Base-by-base conservation (phyloP, 2,329 filamentous ascomycete species). In the Juglanconis sp. region DNA sequence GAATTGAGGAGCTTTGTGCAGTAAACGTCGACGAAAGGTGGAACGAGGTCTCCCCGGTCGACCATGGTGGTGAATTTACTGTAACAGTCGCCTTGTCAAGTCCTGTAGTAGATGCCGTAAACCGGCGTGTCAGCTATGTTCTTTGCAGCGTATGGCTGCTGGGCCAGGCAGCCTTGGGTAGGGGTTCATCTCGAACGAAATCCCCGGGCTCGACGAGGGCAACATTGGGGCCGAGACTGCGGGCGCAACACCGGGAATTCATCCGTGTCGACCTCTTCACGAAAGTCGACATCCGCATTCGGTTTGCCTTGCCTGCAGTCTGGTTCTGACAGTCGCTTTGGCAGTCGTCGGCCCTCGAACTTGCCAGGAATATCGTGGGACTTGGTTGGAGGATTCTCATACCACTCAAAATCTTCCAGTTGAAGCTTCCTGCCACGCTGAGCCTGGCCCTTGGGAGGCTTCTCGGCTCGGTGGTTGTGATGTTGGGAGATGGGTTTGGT, bases 381-480 rank as follows among this genome's bases (percentile, higher is more conserved):
- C 34, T 35, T 24, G 34, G 35, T 30, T 50, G n/a, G 13, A 11
- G 36, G 48, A 38, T 56, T 65, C 50, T 55, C 72, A 67, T 94
- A 97, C 95, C 95, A 99, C 75, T 99, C 94, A 74, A 99, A 91
- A 76, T 99, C 95, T 75, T 92, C 96, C 62, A 98, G 84, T 73
- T 98, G 94, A 63, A 99, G 81, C 76, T 96, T 96, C 69, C 95
- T 87, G 61, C 90, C 87, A 65, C 93, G 89, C 73, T 96, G 92
- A 70, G 84, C 85, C 58, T 90, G 87, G 66, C 88, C 89, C 66
- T 82, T 83, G 69, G 75, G 77, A 53, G 77, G 72, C 68, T 79
- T 82, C 52, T 88, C 85, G 59, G 81, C 66, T 60, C 84, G 82
- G 34, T 63, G 61, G 72, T 84, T 82, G 69, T 82, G 77, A 65